These are phyloP conservation scores for Coemansia sp. DNA, from an alignment of 371 early-diverging fungal species.

Conservation along the genomic window DNA sequence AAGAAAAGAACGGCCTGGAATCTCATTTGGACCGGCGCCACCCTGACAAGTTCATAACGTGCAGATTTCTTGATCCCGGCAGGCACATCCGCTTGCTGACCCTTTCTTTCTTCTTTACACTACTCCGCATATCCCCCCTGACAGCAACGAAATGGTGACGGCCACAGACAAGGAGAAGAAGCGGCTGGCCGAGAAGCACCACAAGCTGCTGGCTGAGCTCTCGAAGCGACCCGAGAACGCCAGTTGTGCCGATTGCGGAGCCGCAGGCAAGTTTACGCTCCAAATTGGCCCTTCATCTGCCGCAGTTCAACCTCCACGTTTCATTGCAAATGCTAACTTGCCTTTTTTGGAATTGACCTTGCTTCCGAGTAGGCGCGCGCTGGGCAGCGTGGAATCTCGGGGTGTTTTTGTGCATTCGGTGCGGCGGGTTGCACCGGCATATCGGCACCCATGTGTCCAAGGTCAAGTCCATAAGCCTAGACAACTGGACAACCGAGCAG, in stretches of 20 bases:
- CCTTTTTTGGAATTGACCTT: neutral
- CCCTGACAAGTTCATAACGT: no score
- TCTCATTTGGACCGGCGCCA: no score
- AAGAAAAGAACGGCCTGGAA: neutral
- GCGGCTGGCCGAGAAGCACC: slow-evolving; percentile 54
- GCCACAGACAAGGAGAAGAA: slow-evolving; percentile 53
- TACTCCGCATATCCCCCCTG: neutral
- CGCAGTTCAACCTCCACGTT: no score
- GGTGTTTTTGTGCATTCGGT: slow-evolving; percentile 91
- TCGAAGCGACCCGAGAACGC: slow-evolving; percentile 74
- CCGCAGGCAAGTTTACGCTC: slow-evolving; percentile 59
- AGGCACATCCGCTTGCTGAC: no score
- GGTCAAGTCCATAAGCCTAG: slow-evolving; percentile 88
- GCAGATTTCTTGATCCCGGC: no score
- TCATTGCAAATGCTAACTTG: neutral
- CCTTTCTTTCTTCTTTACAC: no score
- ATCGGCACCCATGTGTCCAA: slow-evolving; percentile 94
- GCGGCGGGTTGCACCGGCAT: slow-evolving; percentile 87
- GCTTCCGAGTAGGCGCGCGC: slow-evolving; percentile 72
- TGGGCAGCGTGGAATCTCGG: slow-evolving; percentile 96
- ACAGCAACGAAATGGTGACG: slow-evolving; percentile 27
- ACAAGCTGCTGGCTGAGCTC: slow-evolving; percentile 68
- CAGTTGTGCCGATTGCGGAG: slow-evolving; percentile 79
- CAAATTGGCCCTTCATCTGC: no score
- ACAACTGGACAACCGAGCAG: slow-evolving; percentile 92